These are phyloP conservation scores for Lycium ferocissimum DNA, from an alignment of 257 asterid genomes.

Conservation along the genomic window DNA sequence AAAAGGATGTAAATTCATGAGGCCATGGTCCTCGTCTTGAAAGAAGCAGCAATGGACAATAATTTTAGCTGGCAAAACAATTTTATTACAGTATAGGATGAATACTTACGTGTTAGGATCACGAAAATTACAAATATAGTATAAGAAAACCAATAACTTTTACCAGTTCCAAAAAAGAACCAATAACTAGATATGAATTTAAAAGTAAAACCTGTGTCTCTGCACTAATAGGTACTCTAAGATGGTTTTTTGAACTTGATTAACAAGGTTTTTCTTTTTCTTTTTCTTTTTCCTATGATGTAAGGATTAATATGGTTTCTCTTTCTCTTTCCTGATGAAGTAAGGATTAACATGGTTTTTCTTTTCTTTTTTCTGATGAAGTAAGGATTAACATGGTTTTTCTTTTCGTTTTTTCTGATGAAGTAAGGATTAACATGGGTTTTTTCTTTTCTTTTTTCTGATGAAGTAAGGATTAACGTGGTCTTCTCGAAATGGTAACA, in stretches of 20 bases:
- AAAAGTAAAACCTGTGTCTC: not conserved
- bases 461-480: not conserved
- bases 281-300: not conserved
- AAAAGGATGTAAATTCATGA: not conserved
- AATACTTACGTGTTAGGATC: not conserved
- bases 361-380: not conserved
- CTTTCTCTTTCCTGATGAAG: not conserved
- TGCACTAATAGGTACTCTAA: not conserved
- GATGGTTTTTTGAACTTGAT: not conserved
- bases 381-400: not conserved
- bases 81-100: not conserved
- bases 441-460: not conserved
- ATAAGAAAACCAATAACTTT: not conserved
- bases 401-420: not conserved
- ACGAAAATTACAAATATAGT: not conserved
- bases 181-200: not conserved
- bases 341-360: not conserved
- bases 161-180: too few relatives aligned
- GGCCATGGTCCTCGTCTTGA: not conserved
- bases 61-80: not conserved
- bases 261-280: not conserved
- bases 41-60: not conserved
- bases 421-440: not conserved
- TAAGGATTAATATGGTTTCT: too few relatives aligned
- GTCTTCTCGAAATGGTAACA: not conserved